Percentiles rank a stretch among this genome's conserved stretches.
These are phyloP conservation scores for Ballota nigra DNA, from an alignment of 257 asterid species.

Conservation along the genomic window DNA sequence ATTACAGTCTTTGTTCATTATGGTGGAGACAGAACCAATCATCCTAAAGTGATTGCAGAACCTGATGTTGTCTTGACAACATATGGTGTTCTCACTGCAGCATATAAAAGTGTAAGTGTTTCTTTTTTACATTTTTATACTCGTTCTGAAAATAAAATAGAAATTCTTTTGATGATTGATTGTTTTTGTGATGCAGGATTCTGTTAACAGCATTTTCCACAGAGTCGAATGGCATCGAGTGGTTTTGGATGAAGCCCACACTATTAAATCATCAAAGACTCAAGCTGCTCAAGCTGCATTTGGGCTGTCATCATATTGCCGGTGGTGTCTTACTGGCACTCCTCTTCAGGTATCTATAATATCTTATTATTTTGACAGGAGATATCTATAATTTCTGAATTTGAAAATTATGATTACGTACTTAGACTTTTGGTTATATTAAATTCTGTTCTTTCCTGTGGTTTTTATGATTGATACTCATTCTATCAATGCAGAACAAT, in stretches of 20 bases:
- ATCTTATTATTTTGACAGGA: no score
- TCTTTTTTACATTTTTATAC: not conserved
- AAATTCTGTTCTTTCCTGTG: not conserved
- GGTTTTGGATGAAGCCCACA: slow-evolving; percentile 91
- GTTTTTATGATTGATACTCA: not conserved
- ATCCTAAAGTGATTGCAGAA: slow-evolving; percentile 59
- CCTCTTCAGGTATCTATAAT: slow-evolving; percentile 71
- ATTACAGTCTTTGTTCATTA: slow-evolving; percentile 66
- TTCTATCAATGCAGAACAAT: slow-evolving; percentile 57
- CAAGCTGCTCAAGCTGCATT: slow-evolving; percentile 75
- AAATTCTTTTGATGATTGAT: not conserved
- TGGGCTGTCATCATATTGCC: slow-evolving; percentile 62
- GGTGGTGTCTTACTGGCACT: slow-evolving; percentile 94
- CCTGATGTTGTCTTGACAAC: slow-evolving; percentile 84
- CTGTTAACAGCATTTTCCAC: slow-evolving; percentile 59
- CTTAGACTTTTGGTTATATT: not conserved
- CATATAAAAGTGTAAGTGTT: slow-evolving; percentile 61
- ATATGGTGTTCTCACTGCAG: slow-evolving; percentile 62
- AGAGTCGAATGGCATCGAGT: slow-evolving; percentile 82
- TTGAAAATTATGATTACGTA: not conserved
- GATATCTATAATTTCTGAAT: no score
- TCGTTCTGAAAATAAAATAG: not conserved
- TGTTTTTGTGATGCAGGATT: slow-evolving; percentile 37
- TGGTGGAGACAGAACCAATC: slow-evolving; percentile 61
- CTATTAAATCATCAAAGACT: slow-evolving; percentile 67